Evolutionary conservation across 2,329 filamentous ascomycete genomes (phyloP).

Genomic region (Fusarium longipes): DNA sequence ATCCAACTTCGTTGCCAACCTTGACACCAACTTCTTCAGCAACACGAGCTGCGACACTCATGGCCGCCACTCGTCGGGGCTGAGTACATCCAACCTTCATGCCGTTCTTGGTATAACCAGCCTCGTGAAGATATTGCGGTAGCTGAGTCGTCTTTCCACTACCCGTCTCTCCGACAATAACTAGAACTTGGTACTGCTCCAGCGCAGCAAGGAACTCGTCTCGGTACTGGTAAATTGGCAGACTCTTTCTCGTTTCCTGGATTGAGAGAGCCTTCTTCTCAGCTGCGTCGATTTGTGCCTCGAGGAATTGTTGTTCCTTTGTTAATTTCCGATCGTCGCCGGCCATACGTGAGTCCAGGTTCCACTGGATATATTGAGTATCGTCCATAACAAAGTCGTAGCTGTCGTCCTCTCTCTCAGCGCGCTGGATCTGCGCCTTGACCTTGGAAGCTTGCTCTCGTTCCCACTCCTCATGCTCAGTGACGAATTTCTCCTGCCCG

Average conservation of each 20-base stretch:
- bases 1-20: conserved; percentile 91
- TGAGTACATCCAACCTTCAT: conserved; percentile 94
- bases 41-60: conserved; percentile 96
- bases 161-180: conserved; percentile 94
- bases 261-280: conserved; percentile 90
- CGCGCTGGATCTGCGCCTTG: conserved; percentile 82
- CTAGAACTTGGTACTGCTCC: conserved; percentile 85
- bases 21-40: conserved; percentile 93
- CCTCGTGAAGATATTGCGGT: conserved; percentile 92
- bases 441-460: conserved; percentile 87
- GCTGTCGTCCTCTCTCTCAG: conserved; percentile 81
- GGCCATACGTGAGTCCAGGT: conserved; percentile 76
- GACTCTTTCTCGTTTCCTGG: conserved; percentile 87
- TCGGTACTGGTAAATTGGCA: conserved; percentile 90
- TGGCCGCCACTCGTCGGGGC: conserved; percentile 92
- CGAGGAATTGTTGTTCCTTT: conserved; percentile 81
- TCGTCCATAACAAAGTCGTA: conserved; percentile 96
- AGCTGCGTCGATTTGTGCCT: conserved; percentile 85
- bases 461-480: conserved; percentile 97
- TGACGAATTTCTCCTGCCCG: conserved; percentile 89
- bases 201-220: conserved; percentile 89
- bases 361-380: conserved; percentile 86
- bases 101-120: conserved; percentile 85
- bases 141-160: conserved; percentile 96
- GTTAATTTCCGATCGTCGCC: conserved; percentile 78